Evolutionary conservation across 176 grass and related monocot species (phyloP).

Genomic region (maize (Zea mays)): Zm-B73-REFERENCE-NAM-5.0 NC_050100.1:30441001-30441500

Average conservation of each 20-base stretch:
- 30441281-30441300: background rate
- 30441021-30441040: constrained; percentile 87
- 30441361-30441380: background rate
- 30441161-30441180: background rate
- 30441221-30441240: constrained; percentile 11
- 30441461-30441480: too few species aligned
- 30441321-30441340: background rate
- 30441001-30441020: constrained; percentile 94
- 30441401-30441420: background rate
- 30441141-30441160: background rate
- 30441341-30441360: too few species aligned
- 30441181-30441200: background rate
- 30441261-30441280: background rate
- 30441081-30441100: constrained; percentile 51
- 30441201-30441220: constrained; percentile 6
- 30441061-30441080: constrained; percentile 99
- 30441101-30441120: constrained; percentile 18
- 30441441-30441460: too few species aligned
- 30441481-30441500: too few species aligned
- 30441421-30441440: background rate
- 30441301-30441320: background rate
- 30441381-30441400: background rate
- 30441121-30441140: background rate
- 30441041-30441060: constrained; percentile 99
- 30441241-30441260: constrained; percentile 10